Evolutionary conservation across 2,329 filamentous ascomycete species (phyloP).

Genomic region (Pseudomassariella vexata): DNA sequence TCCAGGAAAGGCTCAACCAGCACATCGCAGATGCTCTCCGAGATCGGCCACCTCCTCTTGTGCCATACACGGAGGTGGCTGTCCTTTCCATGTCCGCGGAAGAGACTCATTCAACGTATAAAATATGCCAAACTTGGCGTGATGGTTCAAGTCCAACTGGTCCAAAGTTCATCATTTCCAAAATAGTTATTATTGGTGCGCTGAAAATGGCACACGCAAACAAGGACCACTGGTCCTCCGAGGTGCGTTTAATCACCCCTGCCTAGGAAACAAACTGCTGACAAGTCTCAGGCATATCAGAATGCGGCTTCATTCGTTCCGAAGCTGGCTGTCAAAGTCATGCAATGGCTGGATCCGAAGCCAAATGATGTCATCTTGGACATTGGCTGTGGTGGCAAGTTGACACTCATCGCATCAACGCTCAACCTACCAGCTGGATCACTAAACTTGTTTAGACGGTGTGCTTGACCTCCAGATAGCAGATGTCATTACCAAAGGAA

Average conservation of each 20-base stretch:
- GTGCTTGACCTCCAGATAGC: conserved; percentile 51
- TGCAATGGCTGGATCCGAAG: conserved; percentile 53
- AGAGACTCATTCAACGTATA: no score
- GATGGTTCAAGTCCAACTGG: no score
- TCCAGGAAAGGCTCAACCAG: no score
- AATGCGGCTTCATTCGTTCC: conserved; percentile 59
- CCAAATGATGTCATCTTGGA: conserved; percentile 55
- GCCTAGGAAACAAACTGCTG: background rate
- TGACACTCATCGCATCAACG: conserved; percentile 1
- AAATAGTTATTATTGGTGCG: no score
- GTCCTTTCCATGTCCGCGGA: no score
- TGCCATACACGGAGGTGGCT: no score
- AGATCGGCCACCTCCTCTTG: no score
- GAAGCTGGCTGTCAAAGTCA: conserved; percentile 51
- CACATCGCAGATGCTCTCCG: no score
- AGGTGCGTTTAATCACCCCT: no score
- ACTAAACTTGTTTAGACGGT: conserved; percentile 38
- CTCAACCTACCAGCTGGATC: background rate
- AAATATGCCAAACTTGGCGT: no score
- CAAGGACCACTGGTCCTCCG: conserved; percentile 33
- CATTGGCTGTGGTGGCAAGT: conserved; percentile 56
- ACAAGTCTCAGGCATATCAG: conserved; percentile 47
- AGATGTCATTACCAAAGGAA: conserved; percentile 36
- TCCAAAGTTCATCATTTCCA: no score
- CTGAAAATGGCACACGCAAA: conserved; percentile 16